phyloP scores from a whole-genome alignment of 1,139 yeast species.

The Martiniozyma asiatica region DNA sequence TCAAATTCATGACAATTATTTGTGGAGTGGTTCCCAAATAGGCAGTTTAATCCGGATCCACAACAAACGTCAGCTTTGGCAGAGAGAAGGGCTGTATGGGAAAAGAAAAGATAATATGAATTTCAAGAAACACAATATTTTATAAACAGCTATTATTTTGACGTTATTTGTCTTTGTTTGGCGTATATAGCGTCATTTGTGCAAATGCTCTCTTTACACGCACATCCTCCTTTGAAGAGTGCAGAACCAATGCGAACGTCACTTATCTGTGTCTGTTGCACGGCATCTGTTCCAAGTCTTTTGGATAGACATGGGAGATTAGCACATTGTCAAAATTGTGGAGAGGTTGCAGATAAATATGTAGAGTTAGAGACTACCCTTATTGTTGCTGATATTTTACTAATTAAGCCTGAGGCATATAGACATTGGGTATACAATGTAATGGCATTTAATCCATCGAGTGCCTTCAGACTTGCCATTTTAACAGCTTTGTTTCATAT shows the following conservation, averaged over 20 bases:
- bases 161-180: too few relatives aligned
- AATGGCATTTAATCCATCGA: slow-evolving; percentile 9
- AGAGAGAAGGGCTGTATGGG: too few relatives aligned
- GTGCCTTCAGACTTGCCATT: slow-evolving; percentile 36
- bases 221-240: too few relatives aligned
- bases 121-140: too few relatives aligned
- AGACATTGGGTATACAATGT: slow-evolving; percentile 73
- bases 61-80: too few relatives aligned
- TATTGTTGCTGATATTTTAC: slow-evolving; percentile 67
- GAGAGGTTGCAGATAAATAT: slow-evolving; percentile 74
- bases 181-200: too few relatives aligned
- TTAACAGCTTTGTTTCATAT: slow-evolving; percentile 77
- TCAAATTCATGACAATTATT: too few relatives aligned
- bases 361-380: slow-evolving; percentile 83
- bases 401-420: slow-evolving; percentile 81
- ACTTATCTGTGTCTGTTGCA: slow-evolving; percentile 3
- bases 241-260: slow-evolving; percentile 1
- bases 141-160: too few relatives aligned
- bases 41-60: too few relatives aligned
- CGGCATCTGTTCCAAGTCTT: slow-evolving; percentile 4
- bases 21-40: too few relatives aligned
- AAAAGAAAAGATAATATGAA: too few relatives aligned
- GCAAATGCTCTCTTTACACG: too few relatives aligned
- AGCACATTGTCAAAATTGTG: slow-evolving; percentile 67
- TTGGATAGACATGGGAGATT: slow-evolving; percentile 47